These are phyloP conservation scores for Heracleum sosnowskyi DNA, from an alignment of 129 eudicot genomes.

Conservation along the genomic window DNA sequence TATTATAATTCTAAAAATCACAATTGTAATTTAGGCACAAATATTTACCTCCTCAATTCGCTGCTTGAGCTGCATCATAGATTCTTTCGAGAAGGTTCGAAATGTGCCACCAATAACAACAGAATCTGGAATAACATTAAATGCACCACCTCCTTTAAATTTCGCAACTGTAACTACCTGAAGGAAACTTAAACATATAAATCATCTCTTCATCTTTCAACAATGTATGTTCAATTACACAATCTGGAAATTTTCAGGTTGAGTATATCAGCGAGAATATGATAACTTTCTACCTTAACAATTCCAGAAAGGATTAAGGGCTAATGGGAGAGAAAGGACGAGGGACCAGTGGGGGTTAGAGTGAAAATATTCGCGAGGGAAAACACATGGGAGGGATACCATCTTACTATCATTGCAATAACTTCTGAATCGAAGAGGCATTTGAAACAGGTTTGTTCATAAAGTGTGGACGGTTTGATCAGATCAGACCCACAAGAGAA, in stretches of 20 bases:
- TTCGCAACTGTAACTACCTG: slow-evolving; percentile 76
- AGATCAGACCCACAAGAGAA: not conserved
- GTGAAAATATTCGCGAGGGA: no score
- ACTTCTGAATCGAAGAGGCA: not conserved
- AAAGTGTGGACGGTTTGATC: not conserved
- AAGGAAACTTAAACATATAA: not conserved
- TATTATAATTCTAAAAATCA: not conserved
- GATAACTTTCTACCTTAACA: not conserved
- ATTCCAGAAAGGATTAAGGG: not conserved
- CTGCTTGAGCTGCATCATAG: slow-evolving; percentile 38
- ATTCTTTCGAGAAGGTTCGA: slow-evolving; percentile 47
- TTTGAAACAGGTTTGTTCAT: not conserved
- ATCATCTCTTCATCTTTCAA: not conserved
- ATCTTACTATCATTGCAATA: not conserved
- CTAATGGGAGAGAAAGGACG: not conserved
- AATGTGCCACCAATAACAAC: slow-evolving; percentile 83
- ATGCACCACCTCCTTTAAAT: slow-evolving; percentile 68
- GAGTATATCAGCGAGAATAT: not conserved
- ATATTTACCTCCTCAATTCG: slow-evolving; percentile 61
- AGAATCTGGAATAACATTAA: slow-evolving; percentile 75
- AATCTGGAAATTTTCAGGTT: no score
- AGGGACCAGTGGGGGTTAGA: not conserved
- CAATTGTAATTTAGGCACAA: not conserved
- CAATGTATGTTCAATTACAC: not conserved
- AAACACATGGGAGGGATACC: not conserved